Base-by-base conservation (phyloP, 108 stramenopile genomes). In the Mayamaea pseudoterrestris region DNA sequence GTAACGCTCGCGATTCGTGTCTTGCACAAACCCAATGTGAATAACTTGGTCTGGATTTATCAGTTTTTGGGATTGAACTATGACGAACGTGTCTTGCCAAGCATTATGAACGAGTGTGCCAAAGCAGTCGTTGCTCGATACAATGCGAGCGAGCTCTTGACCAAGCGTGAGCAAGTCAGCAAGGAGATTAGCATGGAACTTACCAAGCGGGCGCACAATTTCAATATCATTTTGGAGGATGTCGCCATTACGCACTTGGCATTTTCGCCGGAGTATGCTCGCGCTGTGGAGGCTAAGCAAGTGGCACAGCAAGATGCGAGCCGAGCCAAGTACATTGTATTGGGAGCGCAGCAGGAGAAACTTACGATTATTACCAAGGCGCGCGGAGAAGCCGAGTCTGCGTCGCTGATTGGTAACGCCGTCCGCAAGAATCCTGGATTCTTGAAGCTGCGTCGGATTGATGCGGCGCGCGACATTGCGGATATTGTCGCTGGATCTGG, bases 361-460 rank as follows among this genome's bases (percentile, higher is more conserved):
- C 68, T 89, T 71, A 90, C 93, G 32, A 99, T 98, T 63, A 93
- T 99, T 47, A 93, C 97, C 60, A 91, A 91, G 72, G 99, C 97
- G 7, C 66, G 86, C 44, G 99, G 96, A 75, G 97, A 99, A 73
- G 99, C 99, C 46, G 80, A 97, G 70, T 86, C 95, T 53, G 96
- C 99, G 24, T 73, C 76, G 52, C 80, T 98, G 47, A 93, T 99
- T 71, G 99, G 99, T 60, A 66, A 68, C 31, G 97, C 99, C 44
- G 95, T 99, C 66, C 87, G 93, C 82, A 86, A 84, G 67, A 99
- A 99, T 62, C 99, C 97, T 51, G 99, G 94, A 14, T 99, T 98
- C 66, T 86, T 99, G 76, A 89, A 97, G 68, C 80, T 99, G 49
- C 83, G 97, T 47, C 78, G 95, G 44, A 97, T 99, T 68, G 97